Evolutionary conservation across 2,329 filamentous ascomycete genomes (phyloP), one percentile per base, ranked within the genome.

Genomic region (Pseudocercospora cruenta): DNA sequence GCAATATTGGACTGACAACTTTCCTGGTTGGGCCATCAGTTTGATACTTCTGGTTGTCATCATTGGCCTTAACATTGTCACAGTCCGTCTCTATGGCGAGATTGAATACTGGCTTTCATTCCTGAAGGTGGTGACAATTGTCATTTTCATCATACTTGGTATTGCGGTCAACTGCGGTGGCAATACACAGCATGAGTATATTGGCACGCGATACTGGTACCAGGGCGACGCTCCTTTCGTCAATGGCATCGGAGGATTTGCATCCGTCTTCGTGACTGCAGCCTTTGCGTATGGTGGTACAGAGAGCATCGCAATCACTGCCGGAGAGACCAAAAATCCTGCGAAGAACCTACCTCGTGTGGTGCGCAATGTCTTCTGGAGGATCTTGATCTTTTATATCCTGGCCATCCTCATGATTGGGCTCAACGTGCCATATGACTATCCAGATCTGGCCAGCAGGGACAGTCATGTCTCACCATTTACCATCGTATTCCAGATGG

Each of bases 321-420:
- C 88, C 0, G 88, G 88, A 51, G 88, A 90, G 75, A 90, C 88
- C 1, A 86, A 85, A 70, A 82, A 90, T 69, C 88, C 88, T 83
- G 82, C 68, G 22, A 66, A 66, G 33, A 89, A 83, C 63, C 78
- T 90, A 36, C 88, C 88, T 1, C 82, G 83, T 2, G 88, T 89
- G 2, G 86, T 90, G 54, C 86, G 86, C 70, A 89, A 90, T 61
- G 93, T 90, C 71, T 93, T 94, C 79, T 93, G 87, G 82, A 90
- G 91, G 61, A 93, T 94, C 77, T 80, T 93, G 70, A 82, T 93
- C 81, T 94, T 94, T 83, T 94, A 94, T 82, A 85, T 88, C 73
- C 79, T 93, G 64, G 88, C 87, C 26, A 89, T 93, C 53, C 84
- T 94, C 60, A 84, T 94, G 62, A 83, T 94, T 66, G 91, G 91